Conservation (phyloP, 2,329 filamentous ascomycete genomes). For the Fusarium sp. region DNA sequence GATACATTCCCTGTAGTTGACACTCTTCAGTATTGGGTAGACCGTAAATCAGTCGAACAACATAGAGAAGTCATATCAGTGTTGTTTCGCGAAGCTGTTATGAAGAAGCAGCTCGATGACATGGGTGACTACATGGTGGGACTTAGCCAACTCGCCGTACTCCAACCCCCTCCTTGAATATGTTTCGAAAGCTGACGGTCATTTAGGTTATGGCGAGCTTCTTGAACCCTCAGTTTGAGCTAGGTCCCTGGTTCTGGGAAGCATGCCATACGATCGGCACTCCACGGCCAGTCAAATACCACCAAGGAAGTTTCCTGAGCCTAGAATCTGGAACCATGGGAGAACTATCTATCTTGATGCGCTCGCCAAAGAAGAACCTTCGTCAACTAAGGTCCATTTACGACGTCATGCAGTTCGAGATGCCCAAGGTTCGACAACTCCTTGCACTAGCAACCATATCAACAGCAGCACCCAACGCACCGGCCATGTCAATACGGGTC, state of each 20-base stretch:
- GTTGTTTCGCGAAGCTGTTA: conserved; percentile 27
- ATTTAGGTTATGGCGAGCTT: conserved; percentile 27
- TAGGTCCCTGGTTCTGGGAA: conserved; percentile 39
- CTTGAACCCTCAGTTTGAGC: conserved; percentile 21
- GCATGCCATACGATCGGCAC: conserved; percentile 9
- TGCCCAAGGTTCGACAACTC: conserved; percentile 11
- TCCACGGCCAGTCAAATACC: conserved; percentile 21
- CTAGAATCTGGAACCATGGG: conserved; percentile 25
- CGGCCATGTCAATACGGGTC: background rate
- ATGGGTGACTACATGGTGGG: conserved; percentile 29
- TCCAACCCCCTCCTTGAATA: fast-evolving
- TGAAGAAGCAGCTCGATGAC: conserved; percentile 3
- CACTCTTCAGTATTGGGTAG: conserved; percentile 20
- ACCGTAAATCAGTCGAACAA: conserved; percentile 13
- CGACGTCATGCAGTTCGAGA: conserved; percentile 16
- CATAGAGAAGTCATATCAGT: conserved; percentile 27
- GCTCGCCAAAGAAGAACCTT: conserved; percentile 8
- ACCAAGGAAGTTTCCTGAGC: conserved; percentile 24
- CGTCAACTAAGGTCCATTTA: conserved; percentile 26
- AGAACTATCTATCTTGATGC: conserved; percentile 15
- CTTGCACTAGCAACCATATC: background rate
- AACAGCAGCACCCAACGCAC: background rate
- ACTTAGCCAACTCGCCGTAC: conserved; percentile 32
- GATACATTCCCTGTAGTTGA: background rate
- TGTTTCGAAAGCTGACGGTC: background rate